These are phyloP conservation scores for Flaveria sonorensis DNA, from an alignment of 129 eudicot genomes.

Conservation along the genomic window DNA sequence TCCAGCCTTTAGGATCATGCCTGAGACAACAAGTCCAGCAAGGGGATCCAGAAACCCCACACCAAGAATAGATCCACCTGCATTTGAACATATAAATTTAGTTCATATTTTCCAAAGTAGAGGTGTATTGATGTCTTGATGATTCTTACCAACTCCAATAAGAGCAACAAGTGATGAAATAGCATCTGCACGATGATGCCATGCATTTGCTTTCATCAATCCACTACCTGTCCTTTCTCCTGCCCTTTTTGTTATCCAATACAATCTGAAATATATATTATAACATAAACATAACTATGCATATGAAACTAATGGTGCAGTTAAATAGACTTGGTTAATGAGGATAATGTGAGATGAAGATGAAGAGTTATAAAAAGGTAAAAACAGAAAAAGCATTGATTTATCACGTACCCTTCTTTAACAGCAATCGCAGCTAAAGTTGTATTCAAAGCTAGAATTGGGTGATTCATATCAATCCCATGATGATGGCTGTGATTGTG, in stretches of 20 bases:
- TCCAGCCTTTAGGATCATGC: slow-evolving; percentile 92
- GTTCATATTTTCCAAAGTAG: not conserved
- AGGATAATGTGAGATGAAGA: not conserved
- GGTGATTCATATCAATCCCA: slow-evolving; percentile 84
- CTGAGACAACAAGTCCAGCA: slow-evolving; percentile 95
- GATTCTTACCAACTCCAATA: slow-evolving; percentile 82
- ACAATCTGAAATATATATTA: slow-evolving; percentile 50
- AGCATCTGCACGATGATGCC: slow-evolving; percentile 99
- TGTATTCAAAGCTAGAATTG: slow-evolving; percentile 72
- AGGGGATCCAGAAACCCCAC: slow-evolving; percentile 93
- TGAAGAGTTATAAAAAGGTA: not conserved
- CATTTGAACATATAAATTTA: not conserved
- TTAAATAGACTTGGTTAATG: not conserved
- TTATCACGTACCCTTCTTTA: slow-evolving; percentile 76
- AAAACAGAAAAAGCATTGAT: not conserved
- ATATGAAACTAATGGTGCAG: not conserved
- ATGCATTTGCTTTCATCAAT: slow-evolving; percentile 98
- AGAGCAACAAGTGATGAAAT: slow-evolving; percentile 96
- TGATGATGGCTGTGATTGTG: slow-evolving; percentile 65
- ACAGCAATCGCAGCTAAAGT: slow-evolving; percentile 69
- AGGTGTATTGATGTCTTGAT: not conserved
- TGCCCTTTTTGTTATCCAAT: slow-evolving; percentile 86
- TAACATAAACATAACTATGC: not conserved
- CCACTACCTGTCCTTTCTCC: slow-evolving; percentile 98
- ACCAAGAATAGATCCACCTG: slow-evolving; percentile 95